Evolutionary conservation across 2,329 filamentous ascomycete genomes (phyloP).

Genomic region (Botryotinia convoluta): DNA sequence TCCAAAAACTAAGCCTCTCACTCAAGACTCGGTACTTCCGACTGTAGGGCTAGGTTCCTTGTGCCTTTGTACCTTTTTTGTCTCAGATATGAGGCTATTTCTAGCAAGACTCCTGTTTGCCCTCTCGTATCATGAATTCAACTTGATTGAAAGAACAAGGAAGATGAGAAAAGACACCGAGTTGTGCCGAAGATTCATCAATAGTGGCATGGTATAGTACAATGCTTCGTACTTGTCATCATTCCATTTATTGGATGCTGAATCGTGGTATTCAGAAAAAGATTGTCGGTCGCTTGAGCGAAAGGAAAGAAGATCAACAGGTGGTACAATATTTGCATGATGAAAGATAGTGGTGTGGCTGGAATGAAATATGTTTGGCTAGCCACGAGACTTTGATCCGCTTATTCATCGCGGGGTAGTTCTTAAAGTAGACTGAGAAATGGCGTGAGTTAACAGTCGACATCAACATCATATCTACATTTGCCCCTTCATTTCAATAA

Average conservation of each 20-base stretch:
- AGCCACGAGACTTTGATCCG: not conserved
- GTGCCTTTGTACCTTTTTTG: not conserved
- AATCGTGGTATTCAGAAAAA: not conserved
- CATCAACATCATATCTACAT: not conserved
- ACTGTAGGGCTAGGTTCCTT: not conserved
- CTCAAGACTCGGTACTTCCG: slow-evolving; percentile 4
- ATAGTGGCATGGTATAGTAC: slow-evolving; percentile 5
- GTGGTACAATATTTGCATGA: not conserved
- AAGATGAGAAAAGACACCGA: not conserved
- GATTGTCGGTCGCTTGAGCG: not conserved
- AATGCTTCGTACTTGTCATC: not conserved
- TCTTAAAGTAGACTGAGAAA: slow-evolving; percentile 1
- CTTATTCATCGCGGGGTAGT: slow-evolving; percentile 7
- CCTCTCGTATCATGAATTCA: not conserved
- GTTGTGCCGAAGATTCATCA: slow-evolving; percentile 6
- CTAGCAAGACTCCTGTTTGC: not conserved
- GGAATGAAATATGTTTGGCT: not conserved
- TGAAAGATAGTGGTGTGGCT: not conserved
- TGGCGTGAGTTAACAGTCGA: not conserved
- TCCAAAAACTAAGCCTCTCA: not conserved
- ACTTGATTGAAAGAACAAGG: not conserved
- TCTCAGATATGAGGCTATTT: slow-evolving; percentile 3
- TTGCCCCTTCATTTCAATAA: not conserved
- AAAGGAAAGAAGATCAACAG: not conserved
- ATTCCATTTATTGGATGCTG: not conserved